These are phyloP conservation scores for Allium cepa DNA, from an alignment of 106 monocot genomes.

Conservation along the genomic window DNA sequence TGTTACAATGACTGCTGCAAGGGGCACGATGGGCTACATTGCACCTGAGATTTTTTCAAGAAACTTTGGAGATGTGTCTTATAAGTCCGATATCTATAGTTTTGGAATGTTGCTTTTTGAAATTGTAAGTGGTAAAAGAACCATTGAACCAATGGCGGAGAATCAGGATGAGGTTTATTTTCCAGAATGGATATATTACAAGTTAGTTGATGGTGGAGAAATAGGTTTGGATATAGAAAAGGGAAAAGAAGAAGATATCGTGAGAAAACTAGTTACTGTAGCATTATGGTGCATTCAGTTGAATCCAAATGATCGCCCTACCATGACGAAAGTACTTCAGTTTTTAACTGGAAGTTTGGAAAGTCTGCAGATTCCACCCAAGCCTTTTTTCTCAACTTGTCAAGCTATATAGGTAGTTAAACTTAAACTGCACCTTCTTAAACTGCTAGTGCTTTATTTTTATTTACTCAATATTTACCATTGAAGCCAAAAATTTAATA, in stretches of 20 bases:
- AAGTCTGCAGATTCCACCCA: slow-evolving; percentile 28
- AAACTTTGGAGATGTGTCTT: slow-evolving; percentile 34
- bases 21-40: slow-evolving; percentile 42
- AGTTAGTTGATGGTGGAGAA: slow-evolving; percentile 3
- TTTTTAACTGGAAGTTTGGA: slow-evolving; percentile 26
- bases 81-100: slow-evolving; percentile 48
- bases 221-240: slow-evolving; percentile 1
- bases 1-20: slow-evolving; percentile 25
- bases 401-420: too few relatives aligned
- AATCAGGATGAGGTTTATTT: slow-evolving; percentile 22
- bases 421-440: too few relatives aligned
- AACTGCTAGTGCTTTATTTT: too few relatives aligned
- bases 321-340: slow-evolving; percentile 32
- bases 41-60: slow-evolving; percentile 42
- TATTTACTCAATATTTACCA: too few relatives aligned
- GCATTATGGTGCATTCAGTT: slow-evolving; percentile 47
- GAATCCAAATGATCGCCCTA: slow-evolving; percentile 32
- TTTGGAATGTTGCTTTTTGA: slow-evolving; percentile 46
- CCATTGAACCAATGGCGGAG: slow-evolving; percentile 16
- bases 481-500: too few relatives aligned
- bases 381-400: slow-evolving; percentile 22
- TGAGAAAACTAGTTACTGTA: slow-evolving; percentile 21
- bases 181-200: slow-evolving; percentile 32
- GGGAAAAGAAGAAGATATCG: slow-evolving; percentile 4
- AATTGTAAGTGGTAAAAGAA: slow-evolving; percentile 29